phyloP scores from a whole-genome alignment of 495 filamentous ascomycete genomes.

The Podospora bellae-mahoneyi region DNA sequence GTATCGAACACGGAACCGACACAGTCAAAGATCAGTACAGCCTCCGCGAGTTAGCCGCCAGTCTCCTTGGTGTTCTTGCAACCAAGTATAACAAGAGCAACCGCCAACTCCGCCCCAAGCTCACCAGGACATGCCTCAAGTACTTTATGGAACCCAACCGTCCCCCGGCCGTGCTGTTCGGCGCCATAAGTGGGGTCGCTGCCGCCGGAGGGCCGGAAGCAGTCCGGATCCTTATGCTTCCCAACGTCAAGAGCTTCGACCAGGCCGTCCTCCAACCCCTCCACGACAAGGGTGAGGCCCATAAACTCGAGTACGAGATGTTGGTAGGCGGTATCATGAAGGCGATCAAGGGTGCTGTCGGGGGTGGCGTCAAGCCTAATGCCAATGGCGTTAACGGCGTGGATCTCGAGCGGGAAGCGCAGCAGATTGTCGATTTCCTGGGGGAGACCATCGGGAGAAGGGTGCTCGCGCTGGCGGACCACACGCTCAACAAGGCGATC shows the following conservation, averaged over 20 bases:
- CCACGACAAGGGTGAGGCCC: constrained; percentile 55
- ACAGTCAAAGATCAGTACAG: constrained; percentile 62
- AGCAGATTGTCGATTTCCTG: constrained; percentile 54
- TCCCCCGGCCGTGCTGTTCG: constrained; percentile 77
- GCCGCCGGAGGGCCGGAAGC: constrained; percentile 73
- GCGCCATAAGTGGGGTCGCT: constrained; percentile 73
- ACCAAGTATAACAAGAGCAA: constrained; percentile 72
- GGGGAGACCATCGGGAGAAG: constrained; percentile 56
- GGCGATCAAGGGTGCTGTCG: constrained; percentile 47
- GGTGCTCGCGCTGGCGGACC: constrained; percentile 52
- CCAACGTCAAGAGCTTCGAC: constrained; percentile 76
- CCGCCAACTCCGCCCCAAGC: constrained; percentile 72
- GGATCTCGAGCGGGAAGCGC: constrained; percentile 41
- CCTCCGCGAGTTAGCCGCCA: constrained; percentile 79
- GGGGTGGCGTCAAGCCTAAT: constrained; percentile 6
- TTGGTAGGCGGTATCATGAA: constrained; percentile 59
- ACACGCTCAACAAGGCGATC: constrained; percentile 48
- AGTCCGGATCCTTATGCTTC: constrained; percentile 74
- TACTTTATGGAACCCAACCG: constrained; percentile 80
- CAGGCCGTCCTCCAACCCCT: constrained; percentile 58
- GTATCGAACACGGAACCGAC: constrained; percentile 38
- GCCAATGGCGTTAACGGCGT: constrained; percentile 31
- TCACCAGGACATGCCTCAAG: constrained; percentile 89
- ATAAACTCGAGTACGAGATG: constrained; percentile 56
- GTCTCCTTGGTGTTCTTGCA: constrained; percentile 68